Evolutionary conservation across 202 grass and related monocot genomes (phyloP).

Genomic region (Sporobolus alterniflorus): DNA sequence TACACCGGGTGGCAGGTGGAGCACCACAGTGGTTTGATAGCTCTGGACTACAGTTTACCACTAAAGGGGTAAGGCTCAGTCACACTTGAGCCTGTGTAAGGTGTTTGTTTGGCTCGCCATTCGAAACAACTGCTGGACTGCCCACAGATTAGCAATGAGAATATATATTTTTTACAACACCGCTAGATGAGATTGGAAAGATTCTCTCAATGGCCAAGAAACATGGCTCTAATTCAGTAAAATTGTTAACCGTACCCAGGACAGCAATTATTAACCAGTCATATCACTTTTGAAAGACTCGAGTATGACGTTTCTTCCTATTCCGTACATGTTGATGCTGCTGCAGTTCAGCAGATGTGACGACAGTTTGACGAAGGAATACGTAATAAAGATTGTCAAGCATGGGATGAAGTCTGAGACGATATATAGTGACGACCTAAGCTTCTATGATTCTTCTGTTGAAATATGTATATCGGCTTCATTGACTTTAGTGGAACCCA

Average conservation of each 20-base stretch:
- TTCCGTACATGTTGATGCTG: background rate
- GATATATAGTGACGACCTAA: background rate
- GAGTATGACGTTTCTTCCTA: constrained; percentile 4
- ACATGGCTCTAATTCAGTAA: background rate
- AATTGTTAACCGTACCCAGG: background rate
- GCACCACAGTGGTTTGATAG: no score
- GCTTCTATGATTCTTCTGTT: background rate
- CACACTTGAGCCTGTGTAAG: no score
- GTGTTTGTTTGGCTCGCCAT: no score
- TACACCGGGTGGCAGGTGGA: no score
- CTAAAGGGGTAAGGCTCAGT: no score
- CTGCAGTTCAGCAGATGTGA: constrained; percentile 35
- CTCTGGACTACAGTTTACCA: no score
- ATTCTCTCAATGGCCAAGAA: background rate
- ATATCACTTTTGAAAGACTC: background rate
- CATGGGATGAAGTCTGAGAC: background rate
- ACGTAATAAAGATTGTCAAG: constrained; percentile 8
- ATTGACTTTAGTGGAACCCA: background rate
- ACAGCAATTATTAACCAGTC: background rate
- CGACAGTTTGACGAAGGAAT: constrained; percentile 41
- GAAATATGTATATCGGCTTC: constrained; percentile 1
- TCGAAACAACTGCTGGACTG: no score
- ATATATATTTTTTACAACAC: no score
- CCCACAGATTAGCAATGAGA: no score
- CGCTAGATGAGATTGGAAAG: background rate